Evolutionary conservation across 768 basidiomycete species (phyloP).

Genomic region (Hydnum rufescens): DNA sequence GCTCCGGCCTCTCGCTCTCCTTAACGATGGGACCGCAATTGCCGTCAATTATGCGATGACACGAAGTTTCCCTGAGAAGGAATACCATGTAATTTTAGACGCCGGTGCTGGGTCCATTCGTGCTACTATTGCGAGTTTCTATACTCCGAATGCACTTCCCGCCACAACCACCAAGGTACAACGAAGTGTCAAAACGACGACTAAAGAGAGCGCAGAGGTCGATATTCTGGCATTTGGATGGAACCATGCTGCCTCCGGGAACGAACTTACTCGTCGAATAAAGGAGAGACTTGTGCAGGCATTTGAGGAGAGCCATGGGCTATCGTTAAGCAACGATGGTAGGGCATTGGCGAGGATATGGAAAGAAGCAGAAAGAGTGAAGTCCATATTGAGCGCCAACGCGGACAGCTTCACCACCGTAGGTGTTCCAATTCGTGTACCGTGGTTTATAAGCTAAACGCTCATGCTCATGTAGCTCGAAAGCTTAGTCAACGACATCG

Average conservation of each 20-base stretch:
- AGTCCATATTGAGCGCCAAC: constrained; percentile 86
- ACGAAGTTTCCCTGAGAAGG: constrained; percentile 55
- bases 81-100: constrained; percentile 86
- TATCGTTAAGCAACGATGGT: constrained; percentile 23
- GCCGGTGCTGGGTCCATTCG: constrained; percentile 71
- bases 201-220: constrained; percentile 43
- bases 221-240: constrained; percentile 58
- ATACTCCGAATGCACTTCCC: constrained; percentile 14
- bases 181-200: constrained; percentile 12
- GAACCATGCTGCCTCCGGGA: constrained; percentile 56
- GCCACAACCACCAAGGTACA: constrained; percentile 18
- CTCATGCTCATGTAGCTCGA: constrained; percentile 37
- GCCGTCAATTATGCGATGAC: constrained; percentile 98
- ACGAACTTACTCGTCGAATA: constrained; percentile 66
- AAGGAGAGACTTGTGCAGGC: constrained; percentile 58
- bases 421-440: constrained; percentile 14
- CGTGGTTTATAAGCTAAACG: constrained; percentile 1
- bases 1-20: constrained; percentile 57
- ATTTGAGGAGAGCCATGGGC: constrained; percentile 48
- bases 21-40: constrained; percentile 89
- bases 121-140: constrained; percentile 59
- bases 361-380: constrained; percentile 85
- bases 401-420: constrained; percentile 55
- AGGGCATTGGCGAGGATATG: constrained; percentile 82
- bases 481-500: constrained; percentile 74